Percentiles rank a stretch among this genome's conserved stretches.
Evolutionary conservation across 2,329 filamentous ascomycete species (phyloP).

Genomic region (Orbilia javanica): DNA sequence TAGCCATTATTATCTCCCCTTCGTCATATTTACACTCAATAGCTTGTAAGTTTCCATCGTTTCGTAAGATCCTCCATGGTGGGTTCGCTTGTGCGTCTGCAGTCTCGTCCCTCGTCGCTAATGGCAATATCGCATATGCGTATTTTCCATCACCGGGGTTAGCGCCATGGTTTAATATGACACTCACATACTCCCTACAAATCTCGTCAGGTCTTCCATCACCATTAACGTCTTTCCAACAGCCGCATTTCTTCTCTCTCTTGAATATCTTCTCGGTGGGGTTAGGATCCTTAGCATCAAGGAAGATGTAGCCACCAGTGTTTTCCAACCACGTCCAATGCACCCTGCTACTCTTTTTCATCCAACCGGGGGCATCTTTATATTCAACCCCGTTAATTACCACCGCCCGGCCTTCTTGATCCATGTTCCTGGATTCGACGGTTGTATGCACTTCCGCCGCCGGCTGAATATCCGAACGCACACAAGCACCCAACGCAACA

Average conservation of each 20-base stretch:
- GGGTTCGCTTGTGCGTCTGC: slow-evolving; percentile 7
- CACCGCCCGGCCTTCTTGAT: not conserved
- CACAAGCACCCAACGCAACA: slow-evolving; percentile 46
- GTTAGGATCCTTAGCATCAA: slow-evolving; percentile 23
- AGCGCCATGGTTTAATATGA: slow-evolving; percentile 34
- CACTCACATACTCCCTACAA: slow-evolving; percentile 42
- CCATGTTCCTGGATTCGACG: slow-evolving; percentile 41
- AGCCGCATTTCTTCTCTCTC: slow-evolving; percentile 20
- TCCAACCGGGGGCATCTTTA: not conserved
- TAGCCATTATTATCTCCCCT: slow-evolving; percentile 39
- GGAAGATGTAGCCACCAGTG: slow-evolving; percentile 54
- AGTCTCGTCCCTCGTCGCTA: slow-evolving; percentile 32
- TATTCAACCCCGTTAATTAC: slow-evolving; percentile 36
- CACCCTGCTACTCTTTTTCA: slow-evolving; percentile 3
- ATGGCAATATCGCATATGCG: slow-evolving; percentile 51
- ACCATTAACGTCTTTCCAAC: slow-evolving; percentile 35
- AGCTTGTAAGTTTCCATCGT: slow-evolving; percentile 33
- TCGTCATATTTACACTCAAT: slow-evolving; percentile 23
- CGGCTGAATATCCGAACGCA: not conserved
- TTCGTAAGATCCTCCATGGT: slow-evolving; percentile 16
- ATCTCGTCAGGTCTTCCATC: slow-evolving; percentile 11
- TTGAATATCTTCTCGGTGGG: slow-evolving; percentile 16
- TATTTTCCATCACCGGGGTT: slow-evolving; percentile 35
- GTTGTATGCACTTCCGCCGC: slow-evolving; percentile 39
- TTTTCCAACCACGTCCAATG: slow-evolving; percentile 51